Base-by-base conservation (phyloP, 805 yeast species). In the Wickerhamomyces strasburgensis region DNA sequence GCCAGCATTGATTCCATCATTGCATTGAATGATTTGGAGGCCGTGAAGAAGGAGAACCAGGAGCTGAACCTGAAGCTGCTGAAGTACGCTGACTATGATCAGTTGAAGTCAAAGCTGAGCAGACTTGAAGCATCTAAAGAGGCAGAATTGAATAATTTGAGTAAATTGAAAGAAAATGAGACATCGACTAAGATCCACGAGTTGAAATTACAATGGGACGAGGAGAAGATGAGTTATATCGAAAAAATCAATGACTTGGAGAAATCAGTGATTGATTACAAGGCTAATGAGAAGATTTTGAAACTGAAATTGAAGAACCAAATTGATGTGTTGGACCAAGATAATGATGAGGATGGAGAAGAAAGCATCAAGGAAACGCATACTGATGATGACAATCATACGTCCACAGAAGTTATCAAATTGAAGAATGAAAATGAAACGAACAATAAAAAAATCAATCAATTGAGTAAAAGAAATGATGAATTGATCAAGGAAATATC, bases 381-480 rank as follows among this genome's bases (percentile, higher is more conserved):
- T 21, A 10, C 27, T 27, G 7, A 14, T n/a, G 8, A 15, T 14
- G n/a, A 26, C 31, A 9, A 29, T 28, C 14, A 35, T n/a, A 8
- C n/a, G n/a, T n/a, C n/a, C n/a, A n/a, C 25, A 8, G 25, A 21
- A 8, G 15, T 80, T 23, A 86, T 80, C 39, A 64, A 83, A 27
- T 67, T 84, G n/a, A 70, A 80, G 2, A 72, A 85, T 41, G 96
- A 89, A 49, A 72, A 83, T 5, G 93, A 84, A 51, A 59, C 76
- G 19, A 73, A 84, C 30, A 84, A 84, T 48, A 62, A 75, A 36
- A 71, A 93, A 39, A 72, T 78, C 1, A 56, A 75, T 34, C 87
- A 82, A 49, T 70, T 88, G 37, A 95, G 87, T 56, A 73, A 73
- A 43, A 69, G 95, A 41, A 89, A 87, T 51, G 84, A 84, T 51